Evolutionary conservation across 495 filamentous ascomycete species (phyloP).

Genomic region (Trichoderma asperelloides): DNA sequence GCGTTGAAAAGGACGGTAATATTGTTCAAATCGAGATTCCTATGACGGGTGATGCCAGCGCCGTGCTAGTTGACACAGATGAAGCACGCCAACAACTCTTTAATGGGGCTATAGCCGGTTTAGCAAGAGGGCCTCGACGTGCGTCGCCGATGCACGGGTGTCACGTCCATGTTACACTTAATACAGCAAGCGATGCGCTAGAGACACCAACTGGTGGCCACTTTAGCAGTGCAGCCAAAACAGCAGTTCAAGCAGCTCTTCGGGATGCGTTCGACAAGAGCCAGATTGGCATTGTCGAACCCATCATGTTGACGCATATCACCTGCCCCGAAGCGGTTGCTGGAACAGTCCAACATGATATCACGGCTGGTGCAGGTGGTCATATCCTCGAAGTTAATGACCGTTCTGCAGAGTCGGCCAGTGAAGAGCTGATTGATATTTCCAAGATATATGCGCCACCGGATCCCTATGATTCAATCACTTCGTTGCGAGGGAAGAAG

Average conservation of each 20-base stretch:
- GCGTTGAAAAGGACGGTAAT: constrained; percentile 45
- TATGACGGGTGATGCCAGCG: constrained; percentile 22
- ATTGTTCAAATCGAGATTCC: constrained; percentile 47
- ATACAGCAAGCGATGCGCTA: constrained; percentile 57
- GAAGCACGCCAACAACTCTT: constrained; percentile 55
- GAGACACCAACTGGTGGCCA: constrained; percentile 59
- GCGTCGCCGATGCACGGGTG: constrained; percentile 65
- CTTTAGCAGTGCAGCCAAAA: constrained; percentile 65
- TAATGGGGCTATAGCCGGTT: constrained; percentile 74
- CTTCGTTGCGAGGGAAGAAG: constrained; percentile 33
- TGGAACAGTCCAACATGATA: constrained; percentile 82
- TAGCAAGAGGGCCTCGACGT: constrained; percentile 74
- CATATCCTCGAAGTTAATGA: constrained; percentile 75
- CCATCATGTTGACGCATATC: constrained; percentile 82
- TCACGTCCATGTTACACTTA: constrained; percentile 58
- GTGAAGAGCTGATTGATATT: constrained; percentile 46
- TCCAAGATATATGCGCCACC: constrained; percentile 71
- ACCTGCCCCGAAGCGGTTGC: constrained; percentile 71
- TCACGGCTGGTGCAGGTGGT: constrained; percentile 73
- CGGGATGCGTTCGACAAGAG: constrained; percentile 39
- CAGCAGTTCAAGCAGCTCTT: constrained; percentile 60
- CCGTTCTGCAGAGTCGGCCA: constrained; percentile 32
- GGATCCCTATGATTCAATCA: constrained; percentile 65
- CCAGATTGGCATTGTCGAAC: constrained; percentile 70
- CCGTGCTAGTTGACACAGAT: constrained; percentile 50